Percentiles rank a stretch among this genome's conserved stretches.
Evolutionary conservation across 495 filamentous ascomycete genomes (phyloP).

Genomic region (Xylaria longipes): DNA sequence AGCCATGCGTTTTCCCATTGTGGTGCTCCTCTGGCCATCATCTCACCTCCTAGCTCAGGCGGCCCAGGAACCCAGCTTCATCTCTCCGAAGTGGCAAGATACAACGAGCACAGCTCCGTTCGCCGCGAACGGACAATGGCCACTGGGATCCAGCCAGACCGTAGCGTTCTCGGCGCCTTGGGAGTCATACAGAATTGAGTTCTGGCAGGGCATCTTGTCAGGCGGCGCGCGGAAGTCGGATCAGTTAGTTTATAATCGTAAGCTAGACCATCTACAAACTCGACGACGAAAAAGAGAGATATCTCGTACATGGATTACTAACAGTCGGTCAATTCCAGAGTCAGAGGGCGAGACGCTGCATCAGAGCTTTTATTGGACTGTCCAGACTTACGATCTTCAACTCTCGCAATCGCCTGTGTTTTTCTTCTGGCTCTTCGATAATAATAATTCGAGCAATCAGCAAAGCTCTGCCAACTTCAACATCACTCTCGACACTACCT

Average conservation of each 20-base stretch:
- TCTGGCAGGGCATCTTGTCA: background rate
- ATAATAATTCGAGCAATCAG: background rate
- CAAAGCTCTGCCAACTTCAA: slow-evolving; percentile 4
- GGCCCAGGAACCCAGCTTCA: slow-evolving; percentile 7
- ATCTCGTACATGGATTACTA: background rate
- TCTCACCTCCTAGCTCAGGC: background rate
- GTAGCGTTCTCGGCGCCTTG: background rate
- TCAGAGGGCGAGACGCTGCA: background rate
- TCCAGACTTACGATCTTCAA: slow-evolving; percentile 12
- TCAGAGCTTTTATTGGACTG: slow-evolving; percentile 18
- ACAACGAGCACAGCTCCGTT: background rate
- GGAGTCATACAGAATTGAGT: slow-evolving; percentile 1
- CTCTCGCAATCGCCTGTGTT: background rate
- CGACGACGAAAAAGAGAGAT: background rate
- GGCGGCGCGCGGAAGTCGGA: background rate
- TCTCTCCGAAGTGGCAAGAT: background rate
- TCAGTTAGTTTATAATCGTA: slow-evolving; percentile 6
- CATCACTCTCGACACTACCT: background rate
- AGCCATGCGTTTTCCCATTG: background rate
- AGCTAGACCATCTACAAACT: background rate
- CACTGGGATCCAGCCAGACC: background rate
- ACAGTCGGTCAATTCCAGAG: background rate
- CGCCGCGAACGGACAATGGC: background rate
- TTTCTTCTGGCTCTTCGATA: slow-evolving; percentile 9
- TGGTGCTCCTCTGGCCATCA: background rate